phyloP scores from a whole-genome alignment of 345 rosid species.

The Populus alba region DNA sequence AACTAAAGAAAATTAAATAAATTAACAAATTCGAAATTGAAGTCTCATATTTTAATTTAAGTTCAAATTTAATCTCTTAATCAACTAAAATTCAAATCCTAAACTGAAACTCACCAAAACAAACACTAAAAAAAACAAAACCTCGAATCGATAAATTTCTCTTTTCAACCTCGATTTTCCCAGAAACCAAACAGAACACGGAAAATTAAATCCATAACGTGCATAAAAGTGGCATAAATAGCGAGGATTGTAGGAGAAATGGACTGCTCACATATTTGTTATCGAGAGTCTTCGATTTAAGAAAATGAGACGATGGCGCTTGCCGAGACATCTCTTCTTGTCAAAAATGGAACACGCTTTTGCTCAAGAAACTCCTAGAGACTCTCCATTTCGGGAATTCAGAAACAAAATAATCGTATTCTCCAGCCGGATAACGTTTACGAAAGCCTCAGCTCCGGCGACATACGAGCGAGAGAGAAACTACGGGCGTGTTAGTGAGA shows the following conservation, averaged over 20 bases:
- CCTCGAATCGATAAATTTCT: not conserved
- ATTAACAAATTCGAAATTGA: not conserved
- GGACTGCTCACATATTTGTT: constrained; percentile 69
- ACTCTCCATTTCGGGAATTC: not conserved
- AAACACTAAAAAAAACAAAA: not conserved
- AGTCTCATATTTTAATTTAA: not conserved
- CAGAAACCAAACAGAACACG: not conserved
- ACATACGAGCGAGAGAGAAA: not conserved
- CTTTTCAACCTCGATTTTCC: not conserved
- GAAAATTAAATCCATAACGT: not conserved
- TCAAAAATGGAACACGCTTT: not conserved
- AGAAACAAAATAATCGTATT: not conserved
- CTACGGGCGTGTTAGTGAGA: not conserved
- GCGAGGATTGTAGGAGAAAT: not conserved
- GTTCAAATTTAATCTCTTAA: not conserved
- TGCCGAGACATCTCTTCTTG: constrained; percentile 43
- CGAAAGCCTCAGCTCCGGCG: constrained; percentile 8
- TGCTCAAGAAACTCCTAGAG: constrained; percentile 9
- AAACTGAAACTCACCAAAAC: not conserved
- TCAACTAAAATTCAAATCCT: not conserved
- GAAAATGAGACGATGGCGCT: constrained; percentile 60
- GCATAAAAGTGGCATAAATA: not conserved
- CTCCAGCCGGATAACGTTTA: not conserved
- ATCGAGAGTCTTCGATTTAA: constrained; percentile 83
- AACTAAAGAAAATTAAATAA: not conserved